Conservation (phyloP, 1,139 yeast genomes). For the Wickerhamomyces sp. region DNA sequence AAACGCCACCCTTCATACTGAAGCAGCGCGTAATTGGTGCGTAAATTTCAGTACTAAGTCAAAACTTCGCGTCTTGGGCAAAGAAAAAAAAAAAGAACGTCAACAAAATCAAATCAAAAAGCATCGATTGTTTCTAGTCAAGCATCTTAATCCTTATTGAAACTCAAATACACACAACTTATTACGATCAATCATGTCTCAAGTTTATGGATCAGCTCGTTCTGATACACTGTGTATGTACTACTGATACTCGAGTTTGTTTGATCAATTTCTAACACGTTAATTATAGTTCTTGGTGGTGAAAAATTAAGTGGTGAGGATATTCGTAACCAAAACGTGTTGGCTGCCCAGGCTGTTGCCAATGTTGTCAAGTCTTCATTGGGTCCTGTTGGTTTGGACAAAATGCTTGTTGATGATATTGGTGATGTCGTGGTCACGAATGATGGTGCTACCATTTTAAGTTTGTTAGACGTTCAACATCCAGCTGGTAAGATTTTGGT, state of each 20-base stretch:
- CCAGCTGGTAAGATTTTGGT: slow-evolving; percentile 98
- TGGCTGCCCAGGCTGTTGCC: slow-evolving; percentile 95
- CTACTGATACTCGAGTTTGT: neutral
- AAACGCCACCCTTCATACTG: neutral
- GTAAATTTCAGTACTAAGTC: slow-evolving; percentile 8
- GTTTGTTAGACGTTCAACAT: slow-evolving; percentile 92
- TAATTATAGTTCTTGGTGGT: slow-evolving; percentile 68
- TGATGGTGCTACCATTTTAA: slow-evolving; percentile 95
- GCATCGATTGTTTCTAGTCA: neutral
- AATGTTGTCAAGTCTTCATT: slow-evolving; percentile 94
- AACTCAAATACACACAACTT: neutral
- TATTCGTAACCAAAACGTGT: slow-evolving; percentile 90
- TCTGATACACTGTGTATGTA: slow-evolving; percentile 74
- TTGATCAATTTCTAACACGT: slow-evolving; percentile 1
- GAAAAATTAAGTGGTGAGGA: slow-evolving; percentile 96
- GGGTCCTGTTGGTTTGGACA: slow-evolving; percentile 98
- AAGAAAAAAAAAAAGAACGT: slow-evolving; percentile 3
- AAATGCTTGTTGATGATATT: slow-evolving; percentile 97
- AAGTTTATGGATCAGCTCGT: slow-evolving; percentile 62
- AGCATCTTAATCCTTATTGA: too few relatives aligned
- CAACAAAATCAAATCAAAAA: neutral
- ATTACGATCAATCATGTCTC: slow-evolving; percentile 37
- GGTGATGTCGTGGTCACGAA: slow-evolving; percentile 99
- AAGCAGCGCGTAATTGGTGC: neutral
- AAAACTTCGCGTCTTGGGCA: slow-evolving; percentile 2